phyloP scores from a whole-genome alignment of 2,329 filamentous ascomycete species.

The Colletotrichum kahawae region DNA sequence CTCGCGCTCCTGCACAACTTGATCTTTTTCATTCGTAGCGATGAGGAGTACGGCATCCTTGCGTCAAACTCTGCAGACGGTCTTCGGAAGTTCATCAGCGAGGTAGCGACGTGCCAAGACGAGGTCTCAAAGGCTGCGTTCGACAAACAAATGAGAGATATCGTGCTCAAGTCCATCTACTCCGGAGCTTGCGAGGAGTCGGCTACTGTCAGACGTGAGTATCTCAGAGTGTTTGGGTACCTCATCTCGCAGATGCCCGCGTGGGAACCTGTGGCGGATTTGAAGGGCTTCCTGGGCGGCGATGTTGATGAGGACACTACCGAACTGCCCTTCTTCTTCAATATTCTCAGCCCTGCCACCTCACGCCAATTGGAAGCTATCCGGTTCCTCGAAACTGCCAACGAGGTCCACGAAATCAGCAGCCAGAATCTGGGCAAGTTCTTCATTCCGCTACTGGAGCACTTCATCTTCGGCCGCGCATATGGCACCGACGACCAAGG shows the following conservation, averaged over 20 bases:
- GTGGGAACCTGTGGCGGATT: conserved; percentile 75
- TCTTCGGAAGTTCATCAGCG: conserved; percentile 78
- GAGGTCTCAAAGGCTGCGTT: conserved; percentile 52
- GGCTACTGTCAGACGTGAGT: conserved; percentile 84
- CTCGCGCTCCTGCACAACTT: conserved; percentile 87
- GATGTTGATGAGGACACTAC: conserved; percentile 66
- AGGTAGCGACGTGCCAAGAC: conserved; percentile 51
- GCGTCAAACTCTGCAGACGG: conserved; percentile 80
- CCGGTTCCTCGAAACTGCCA: conserved; percentile 74
- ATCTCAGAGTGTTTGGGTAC: conserved; percentile 78
- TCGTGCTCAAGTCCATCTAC: conserved; percentile 78
- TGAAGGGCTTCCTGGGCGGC: conserved; percentile 68
- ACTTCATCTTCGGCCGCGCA: conserved; percentile 86
- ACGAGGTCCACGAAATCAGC: conserved; percentile 66
- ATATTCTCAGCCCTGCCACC: conserved; percentile 88
- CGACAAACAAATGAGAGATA: conserved; percentile 62
- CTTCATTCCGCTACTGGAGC: conserved; percentile 89
- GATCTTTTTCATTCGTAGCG: conserved; percentile 83
- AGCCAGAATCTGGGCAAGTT: conserved; percentile 84
- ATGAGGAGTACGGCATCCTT: conserved; percentile 87
- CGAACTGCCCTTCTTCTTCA: conserved; percentile 83
- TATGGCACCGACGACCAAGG: conserved; percentile 81
- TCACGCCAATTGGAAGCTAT: conserved; percentile 86
- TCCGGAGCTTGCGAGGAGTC: conserved; percentile 78
- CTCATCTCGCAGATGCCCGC: conserved; percentile 73